These are phyloP conservation scores for Rhizophora apiculata DNA, from an alignment of 345 rosid species.

Conservation along the genomic window DNA sequence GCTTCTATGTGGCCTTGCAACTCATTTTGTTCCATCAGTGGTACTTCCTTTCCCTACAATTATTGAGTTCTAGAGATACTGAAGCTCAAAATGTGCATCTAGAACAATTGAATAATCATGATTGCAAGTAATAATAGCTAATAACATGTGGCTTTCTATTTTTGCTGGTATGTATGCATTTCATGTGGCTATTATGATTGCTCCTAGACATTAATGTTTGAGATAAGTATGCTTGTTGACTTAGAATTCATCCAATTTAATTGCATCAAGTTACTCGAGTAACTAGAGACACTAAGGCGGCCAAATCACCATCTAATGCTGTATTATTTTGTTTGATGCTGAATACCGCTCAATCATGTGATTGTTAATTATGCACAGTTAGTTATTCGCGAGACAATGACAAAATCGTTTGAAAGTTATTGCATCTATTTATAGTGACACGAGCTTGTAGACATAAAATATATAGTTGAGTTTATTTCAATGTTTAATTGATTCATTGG, in stretches of 20 bases:
- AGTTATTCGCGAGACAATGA: too few species aligned
- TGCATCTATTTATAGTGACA: too few species aligned
- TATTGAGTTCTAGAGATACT: not conserved
- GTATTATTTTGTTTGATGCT: not conserved
- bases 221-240: not conserved
- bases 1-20: conserved; percentile 86
- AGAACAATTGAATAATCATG: conserved; percentile 5
- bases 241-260: not conserved
- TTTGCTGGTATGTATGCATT: too few species aligned
- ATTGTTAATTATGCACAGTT: not conserved
- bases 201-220: too few species aligned
- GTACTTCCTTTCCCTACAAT: conserved; percentile 31
- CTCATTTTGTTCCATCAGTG: conserved; percentile 69
- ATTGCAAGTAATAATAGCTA: not conserved
- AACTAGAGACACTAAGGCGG: too few species aligned
- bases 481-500: too few species aligned
- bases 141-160: not conserved
- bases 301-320: not conserved
- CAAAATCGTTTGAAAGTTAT: too few species aligned
- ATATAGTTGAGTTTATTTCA: too few species aligned
- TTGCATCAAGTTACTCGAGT: too few species aligned
- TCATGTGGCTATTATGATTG: too few species aligned
- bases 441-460: too few species aligned
- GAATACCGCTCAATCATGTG: not conserved
- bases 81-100: not conserved